These are phyloP conservation scores for Diaporthe amygdali DNA, from an alignment of 2,329 filamentous ascomycete genomes.

Conservation along the genomic window DNA sequence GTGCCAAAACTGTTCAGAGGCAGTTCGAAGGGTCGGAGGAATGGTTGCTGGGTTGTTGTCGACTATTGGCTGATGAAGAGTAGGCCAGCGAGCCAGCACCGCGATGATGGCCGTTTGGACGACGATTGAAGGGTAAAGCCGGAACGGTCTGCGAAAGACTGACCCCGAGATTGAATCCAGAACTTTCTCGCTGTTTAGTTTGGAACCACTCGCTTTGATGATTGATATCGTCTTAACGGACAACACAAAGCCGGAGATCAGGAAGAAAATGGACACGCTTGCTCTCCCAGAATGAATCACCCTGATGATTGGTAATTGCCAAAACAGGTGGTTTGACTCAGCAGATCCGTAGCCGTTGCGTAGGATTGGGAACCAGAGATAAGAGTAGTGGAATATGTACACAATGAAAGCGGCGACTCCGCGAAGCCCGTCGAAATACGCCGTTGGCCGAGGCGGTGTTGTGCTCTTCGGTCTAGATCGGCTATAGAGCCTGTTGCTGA, in stretches of 20 bases:
- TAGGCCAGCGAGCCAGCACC: background rate
- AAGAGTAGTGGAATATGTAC: constrained; percentile 29
- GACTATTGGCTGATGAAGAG: background rate
- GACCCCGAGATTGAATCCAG: constrained; percentile 29
- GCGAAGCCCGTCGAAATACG: constrained; percentile 35
- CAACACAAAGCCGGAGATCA: constrained; percentile 42
- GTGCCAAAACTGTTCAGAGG: background rate
- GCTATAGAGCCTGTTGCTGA: background rate
- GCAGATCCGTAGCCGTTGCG: background rate
- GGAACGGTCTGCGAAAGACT: constrained; percentile 35
- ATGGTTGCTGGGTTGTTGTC: background rate
- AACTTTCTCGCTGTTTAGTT: constrained; percentile 16
- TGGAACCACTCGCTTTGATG: constrained; percentile 23
- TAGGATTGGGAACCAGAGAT: background rate
- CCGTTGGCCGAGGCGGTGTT: constrained; percentile 5
- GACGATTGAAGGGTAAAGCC: constrained; percentile 37
- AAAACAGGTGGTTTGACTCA: background rate
- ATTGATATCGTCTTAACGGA: constrained; percentile 35
- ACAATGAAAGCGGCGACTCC: constrained; percentile 35
- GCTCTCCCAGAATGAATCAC: constrained; percentile 34
- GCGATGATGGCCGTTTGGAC: constrained; percentile 30
- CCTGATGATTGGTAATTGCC: constrained; percentile 38
- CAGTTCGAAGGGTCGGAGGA: background rate
- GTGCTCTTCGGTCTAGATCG: background rate
- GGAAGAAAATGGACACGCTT: constrained; percentile 42